A percentile compares a stretch with the other conserved stretches of the same genome.
phyloP scores from a whole-genome alignment of 106 monocot species.

The Dendrobium chrysotoxum region DNA sequence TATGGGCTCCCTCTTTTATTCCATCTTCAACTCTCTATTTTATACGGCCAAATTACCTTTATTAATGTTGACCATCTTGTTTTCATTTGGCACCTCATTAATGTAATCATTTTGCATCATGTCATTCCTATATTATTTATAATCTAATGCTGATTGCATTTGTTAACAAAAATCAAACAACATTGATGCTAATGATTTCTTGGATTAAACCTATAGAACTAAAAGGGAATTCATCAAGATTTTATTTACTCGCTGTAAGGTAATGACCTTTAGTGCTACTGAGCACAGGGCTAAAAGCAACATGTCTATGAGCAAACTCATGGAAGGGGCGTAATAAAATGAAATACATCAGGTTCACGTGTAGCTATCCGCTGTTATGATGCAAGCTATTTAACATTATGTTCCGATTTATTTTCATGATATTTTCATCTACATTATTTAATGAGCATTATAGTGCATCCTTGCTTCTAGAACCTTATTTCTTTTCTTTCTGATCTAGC shows the following conservation, averaged over 20 bases:
- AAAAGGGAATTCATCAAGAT: background rate
- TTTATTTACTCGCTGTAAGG: background rate
- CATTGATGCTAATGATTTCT: background rate
- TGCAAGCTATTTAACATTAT: background rate
- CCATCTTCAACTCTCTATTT: too few species aligned
- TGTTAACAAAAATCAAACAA: background rate
- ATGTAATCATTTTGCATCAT: background rate
- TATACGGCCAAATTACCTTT: too few species aligned
- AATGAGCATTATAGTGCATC: background rate
- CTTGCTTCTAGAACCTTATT: background rate
- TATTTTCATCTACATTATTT: too few species aligned
- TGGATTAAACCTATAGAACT: background rate
- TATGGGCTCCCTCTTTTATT: too few species aligned
- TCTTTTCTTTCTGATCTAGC: conserved; percentile 1
- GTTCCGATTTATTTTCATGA: background rate
- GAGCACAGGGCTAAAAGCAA: background rate
- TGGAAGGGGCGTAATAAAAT: background rate
- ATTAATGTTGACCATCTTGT: too few species aligned
- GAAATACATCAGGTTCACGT: background rate
- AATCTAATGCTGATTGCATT: background rate
- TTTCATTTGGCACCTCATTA: too few species aligned
- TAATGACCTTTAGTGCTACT: background rate
- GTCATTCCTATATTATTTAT: background rate
- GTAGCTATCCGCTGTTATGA: background rate
- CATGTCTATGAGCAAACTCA: background rate